Percentiles rank a stretch among this genome's conserved stretches.
Evolutionary conservation across 78 protist species (phyloP).

Genomic region (Dictyostelium brefeldianum): DNA sequence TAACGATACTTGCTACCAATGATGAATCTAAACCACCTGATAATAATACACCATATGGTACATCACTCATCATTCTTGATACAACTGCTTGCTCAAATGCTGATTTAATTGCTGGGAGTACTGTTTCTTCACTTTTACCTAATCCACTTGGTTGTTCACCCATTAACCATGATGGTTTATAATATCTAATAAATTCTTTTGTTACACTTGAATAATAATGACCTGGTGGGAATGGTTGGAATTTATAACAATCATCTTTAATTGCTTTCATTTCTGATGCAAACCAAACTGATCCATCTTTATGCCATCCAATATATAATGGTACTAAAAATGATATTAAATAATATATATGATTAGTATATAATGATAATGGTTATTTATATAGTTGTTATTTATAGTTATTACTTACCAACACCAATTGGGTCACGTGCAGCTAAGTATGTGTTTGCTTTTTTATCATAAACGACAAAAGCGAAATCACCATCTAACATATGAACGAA

Average conservation of each 20-base stretch:
- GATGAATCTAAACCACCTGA: conserved; percentile 95
- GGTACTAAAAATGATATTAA: conserved; percentile 55
- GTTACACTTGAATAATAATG: conserved; percentile 65
- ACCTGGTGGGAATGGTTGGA: conserved; percentile 93
- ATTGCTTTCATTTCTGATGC: conserved; percentile 93
- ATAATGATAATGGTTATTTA: not conserved
- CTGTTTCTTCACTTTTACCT: conserved; percentile 20
- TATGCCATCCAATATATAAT: conserved; percentile 87
- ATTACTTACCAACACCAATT: conserved; percentile 87
- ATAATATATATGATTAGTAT: not conserved
- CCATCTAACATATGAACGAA: conserved; percentile 85
- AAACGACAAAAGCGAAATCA: conserved; percentile 90
- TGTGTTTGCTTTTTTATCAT: conserved; percentile 43
- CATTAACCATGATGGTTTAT: conserved; percentile 84
- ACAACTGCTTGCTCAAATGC: conserved; percentile 88
- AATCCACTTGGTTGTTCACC: conserved; percentile 26
- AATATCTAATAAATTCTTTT: conserved; percentile 78
- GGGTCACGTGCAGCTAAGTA: conserved; percentile 95
- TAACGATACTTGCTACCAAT: conserved; percentile 92
- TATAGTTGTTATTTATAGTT: not conserved
- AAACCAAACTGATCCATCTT: conserved; percentile 90
- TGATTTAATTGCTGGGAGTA: conserved; percentile 61
- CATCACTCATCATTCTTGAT: conserved; percentile 90
- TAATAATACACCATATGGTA: conserved; percentile 94
- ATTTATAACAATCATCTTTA: conserved; percentile 85